phyloP scores from a whole-genome alignment of 2,329 filamentous ascomycete species.

The Aspergillus jensenii region DNA sequence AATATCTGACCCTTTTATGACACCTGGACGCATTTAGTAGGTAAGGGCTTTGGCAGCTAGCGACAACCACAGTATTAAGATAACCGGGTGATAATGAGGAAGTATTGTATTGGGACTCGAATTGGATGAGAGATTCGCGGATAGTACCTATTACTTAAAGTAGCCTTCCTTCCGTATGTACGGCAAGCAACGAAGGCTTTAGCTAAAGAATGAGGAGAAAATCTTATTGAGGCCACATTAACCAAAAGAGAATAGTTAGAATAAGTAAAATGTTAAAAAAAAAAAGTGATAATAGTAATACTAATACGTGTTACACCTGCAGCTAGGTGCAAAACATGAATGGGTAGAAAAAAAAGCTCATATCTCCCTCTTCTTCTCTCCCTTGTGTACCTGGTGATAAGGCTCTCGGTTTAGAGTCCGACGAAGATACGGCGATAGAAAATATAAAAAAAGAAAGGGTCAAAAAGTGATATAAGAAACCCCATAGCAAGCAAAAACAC shows the following conservation, averaged over 20 bases:
- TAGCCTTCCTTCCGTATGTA: too few species aligned
- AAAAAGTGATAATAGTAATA: not conserved
- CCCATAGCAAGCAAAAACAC: not conserved
- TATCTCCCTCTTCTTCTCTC: not conserved
- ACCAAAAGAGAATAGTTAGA: not conserved
- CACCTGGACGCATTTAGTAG: too few species aligned
- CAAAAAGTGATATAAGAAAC: conserved; percentile 11
- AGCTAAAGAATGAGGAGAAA: not conserved
- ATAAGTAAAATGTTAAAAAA: not conserved
- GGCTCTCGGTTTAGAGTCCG: not conserved
- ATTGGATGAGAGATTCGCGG: too few species aligned
- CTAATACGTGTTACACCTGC: not conserved
- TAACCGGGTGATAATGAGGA: not conserved
- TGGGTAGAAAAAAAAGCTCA: not conserved
- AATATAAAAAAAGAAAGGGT: conserved; percentile 9
- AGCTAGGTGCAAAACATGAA: not conserved
- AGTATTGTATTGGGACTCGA: too few species aligned
- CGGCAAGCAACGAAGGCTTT: not conserved
- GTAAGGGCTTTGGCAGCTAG: too few species aligned
- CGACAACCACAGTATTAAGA: too few species aligned
- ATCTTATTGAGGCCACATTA: not conserved
- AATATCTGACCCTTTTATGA: too few species aligned
- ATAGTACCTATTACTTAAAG: too few species aligned
- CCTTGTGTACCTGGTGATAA: not conserved
- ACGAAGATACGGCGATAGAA: not conserved